A percentile compares a stretch with the other conserved stretches of the same genome.
phyloP scores from a whole-genome alignment of 495 filamentous ascomycete species.

The Lichenothelia convexa region DNA sequence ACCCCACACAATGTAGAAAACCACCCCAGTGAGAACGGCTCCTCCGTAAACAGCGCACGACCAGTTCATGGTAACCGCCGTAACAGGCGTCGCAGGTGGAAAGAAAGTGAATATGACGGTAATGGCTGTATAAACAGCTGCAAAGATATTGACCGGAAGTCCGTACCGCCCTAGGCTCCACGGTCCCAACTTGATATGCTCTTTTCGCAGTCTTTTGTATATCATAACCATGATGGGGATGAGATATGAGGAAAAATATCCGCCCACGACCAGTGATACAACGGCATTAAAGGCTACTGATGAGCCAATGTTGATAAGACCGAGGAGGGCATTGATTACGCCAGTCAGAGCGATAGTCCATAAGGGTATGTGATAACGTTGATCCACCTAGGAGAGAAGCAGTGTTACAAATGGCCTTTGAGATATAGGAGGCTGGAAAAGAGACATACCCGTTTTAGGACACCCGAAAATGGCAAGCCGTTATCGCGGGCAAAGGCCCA shows the following conservation, averaged over 20 bases:
- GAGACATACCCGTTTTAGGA: constrained; percentile 1
- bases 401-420: no score
- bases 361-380: constrained; percentile 6
- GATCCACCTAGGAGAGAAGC: constrained; percentile 2
- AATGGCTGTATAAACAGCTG: constrained; percentile 1
- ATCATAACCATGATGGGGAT: constrained; percentile 8
- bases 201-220: background rate
- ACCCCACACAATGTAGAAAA: constrained; percentile 1
- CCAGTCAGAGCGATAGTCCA: constrained; percentile 8
- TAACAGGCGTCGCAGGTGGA: constrained; percentile 5
- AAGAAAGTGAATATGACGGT: constrained; percentile 8
- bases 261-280: constrained; percentile 7
- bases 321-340: constrained; percentile 7
- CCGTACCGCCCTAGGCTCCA: constrained; percentile 7
- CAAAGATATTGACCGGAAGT: constrained; percentile 3
- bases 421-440: background rate
- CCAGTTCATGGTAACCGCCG: constrained; percentile 7
- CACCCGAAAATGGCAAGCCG: constrained; percentile 6
- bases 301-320: constrained; percentile 13
- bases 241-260: constrained; percentile 5
- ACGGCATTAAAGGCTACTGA: constrained; percentile 12
- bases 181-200: background rate
- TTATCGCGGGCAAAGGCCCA: no score
- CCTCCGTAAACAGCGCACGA: constrained; percentile 8
- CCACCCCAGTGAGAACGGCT: constrained; percentile 8